Evolutionary conservation across 495 filamentous ascomycete genomes (phyloP), one percentile per base, ranked within the genome.

Genomic region (Apiosordaria backusii): DNA sequence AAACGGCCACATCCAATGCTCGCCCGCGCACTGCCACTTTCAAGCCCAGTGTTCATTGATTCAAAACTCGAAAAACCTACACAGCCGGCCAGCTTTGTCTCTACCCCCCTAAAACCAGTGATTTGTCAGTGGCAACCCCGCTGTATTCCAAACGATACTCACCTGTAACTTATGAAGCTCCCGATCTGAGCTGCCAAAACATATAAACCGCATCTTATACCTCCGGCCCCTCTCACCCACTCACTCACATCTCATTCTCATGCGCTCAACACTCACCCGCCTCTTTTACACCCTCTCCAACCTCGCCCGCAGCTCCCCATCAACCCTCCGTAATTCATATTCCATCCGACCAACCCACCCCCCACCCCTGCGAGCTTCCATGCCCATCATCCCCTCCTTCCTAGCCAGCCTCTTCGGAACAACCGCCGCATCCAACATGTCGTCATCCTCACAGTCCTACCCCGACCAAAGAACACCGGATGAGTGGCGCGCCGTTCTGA

Each of bases 401-500:
- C 74, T 96, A 29, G 80, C 88, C 67, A 87, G 89, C 66, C 80
- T 94, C n/a, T 97, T 97, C 80, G 84, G 88, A 50, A 83, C 81
- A 27, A 76, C 81, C 13, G 70, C 76, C 26, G 65, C 77, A 63
- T 71, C 76, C 74, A 88, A 84, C 60, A 95, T 92, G 86, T 61
- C 70, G 27, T 61, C 57, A 35, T 88, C 53, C 4, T 25, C n/a
- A 61, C 54, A 50, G 52, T 64, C 89, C 35, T 91, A 88, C 71
- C 93, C 94, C 5, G 86, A 92, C 60, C 78, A 96, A 79, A 91
- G 92, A 77, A 87, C 79, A 50, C 82, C 90, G 22, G 87, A 90
- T 25, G 91, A 97, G 80, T 99, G 95, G 95, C 89, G 87, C 67
- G 89, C 94, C 13, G 84, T 96, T 35, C 79, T 99, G 29, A 90